A percentile compares a stretch with the other conserved stretches of the same genome.
phyloP scores from a whole-genome alignment of 129 eudicot genomes.

The Apium graveolens region DNA sequence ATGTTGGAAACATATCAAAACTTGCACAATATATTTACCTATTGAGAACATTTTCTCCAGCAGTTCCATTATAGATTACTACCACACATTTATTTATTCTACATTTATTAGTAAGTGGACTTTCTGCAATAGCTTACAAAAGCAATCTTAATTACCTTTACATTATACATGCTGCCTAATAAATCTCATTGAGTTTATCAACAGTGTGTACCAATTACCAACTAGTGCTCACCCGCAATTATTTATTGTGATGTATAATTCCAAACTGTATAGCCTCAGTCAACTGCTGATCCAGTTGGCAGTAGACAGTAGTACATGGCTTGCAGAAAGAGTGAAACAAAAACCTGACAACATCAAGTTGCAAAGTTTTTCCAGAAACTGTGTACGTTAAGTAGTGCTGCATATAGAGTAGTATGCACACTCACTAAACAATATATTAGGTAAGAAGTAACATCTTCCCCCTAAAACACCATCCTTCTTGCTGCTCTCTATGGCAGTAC shows the following conservation, averaged over 20 bases:
- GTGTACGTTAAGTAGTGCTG: background rate
- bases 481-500: background rate
- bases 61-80: background rate
- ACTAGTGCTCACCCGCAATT: background rate
- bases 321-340: background rate
- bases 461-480: background rate
- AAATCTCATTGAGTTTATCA: background rate
- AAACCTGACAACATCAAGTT: background rate
- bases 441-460: background rate
- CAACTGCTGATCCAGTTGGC: background rate
- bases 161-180: background rate
- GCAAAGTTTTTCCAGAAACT: background rate
- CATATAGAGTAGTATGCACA: background rate
- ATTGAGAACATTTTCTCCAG: too few species aligned
- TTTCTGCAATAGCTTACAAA: background rate
- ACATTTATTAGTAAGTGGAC: background rate
- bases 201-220: background rate
- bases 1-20: background rate
- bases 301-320: background rate
- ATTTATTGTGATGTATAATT: background rate
- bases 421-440: background rate
- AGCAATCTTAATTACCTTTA: background rate
- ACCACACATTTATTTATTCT: background rate
- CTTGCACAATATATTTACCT: background rate
- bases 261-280: background rate